Evolutionary conservation across 495 filamentous ascomycete genomes (phyloP).

Genomic region (Beverwykella pulmonaria): DNA sequence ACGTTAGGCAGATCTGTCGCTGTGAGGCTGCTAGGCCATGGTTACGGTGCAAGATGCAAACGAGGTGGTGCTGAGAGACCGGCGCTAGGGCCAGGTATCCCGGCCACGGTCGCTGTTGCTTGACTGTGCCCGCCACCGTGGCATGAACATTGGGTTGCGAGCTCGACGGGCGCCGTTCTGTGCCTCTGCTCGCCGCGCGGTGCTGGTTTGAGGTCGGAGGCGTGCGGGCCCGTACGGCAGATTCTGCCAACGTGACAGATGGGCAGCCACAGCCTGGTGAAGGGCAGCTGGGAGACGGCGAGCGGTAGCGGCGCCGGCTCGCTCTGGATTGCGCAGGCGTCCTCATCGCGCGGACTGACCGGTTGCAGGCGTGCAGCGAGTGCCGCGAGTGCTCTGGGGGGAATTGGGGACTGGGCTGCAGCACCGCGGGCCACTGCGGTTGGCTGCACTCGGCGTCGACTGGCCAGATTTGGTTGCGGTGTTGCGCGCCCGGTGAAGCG

Average conservation of each 20-base stretch:
- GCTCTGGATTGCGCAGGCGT: too few species aligned
- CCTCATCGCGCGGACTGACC: not conserved
- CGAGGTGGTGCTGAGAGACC: not conserved
- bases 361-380: not conserved
- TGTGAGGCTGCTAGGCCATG: not conserved
- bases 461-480: not conserved
- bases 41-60: not conserved
- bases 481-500: not conserved
- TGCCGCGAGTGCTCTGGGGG: not conserved
- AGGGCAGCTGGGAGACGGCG: not conserved
- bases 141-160: not conserved
- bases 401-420: not conserved
- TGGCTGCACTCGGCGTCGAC: not conserved
- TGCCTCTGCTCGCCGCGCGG: conserved; percentile 10
- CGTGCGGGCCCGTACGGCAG: too few species aligned
- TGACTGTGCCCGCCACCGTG: conserved; percentile 19
- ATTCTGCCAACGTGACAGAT: not conserved
- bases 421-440: not conserved
- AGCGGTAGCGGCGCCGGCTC: not conserved
- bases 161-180: conserved; percentile 4
- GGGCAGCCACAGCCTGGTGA: not conserved
- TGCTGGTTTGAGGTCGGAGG: not conserved
- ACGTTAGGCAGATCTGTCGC: conserved; percentile 21
- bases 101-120: not conserved
- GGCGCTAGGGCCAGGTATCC: conserved; percentile 14